Evolutionary conservation across 352 stramenopile species (phyloP), one percentile per base, ranked within the genome.

Genomic region (Phytopythium kandeliae): DNA sequence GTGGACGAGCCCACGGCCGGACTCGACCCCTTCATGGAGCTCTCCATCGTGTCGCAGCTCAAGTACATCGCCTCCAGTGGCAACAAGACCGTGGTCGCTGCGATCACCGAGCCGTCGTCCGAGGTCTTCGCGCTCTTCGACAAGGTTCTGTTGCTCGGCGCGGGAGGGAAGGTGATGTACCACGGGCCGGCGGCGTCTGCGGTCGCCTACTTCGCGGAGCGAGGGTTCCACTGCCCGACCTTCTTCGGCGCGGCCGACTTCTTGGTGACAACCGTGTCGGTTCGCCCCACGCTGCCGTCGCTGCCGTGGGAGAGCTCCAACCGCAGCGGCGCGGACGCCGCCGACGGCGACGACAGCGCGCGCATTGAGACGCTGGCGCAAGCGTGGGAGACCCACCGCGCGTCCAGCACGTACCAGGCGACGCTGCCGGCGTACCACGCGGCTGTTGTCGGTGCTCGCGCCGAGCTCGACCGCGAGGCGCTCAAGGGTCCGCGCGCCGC

Each of bases 91-190:
- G 69, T 96, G 15, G 58, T 96, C 15, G 74, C 77, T 21, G 81
- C 89, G 7, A 95, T 96, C 62, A 85, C 95, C 40, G 57, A 82
- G 59, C 85, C 87, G n/a, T 88, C 74, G 22, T 85, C 66, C 1
- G 66, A 79, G 15, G 51, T 79, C 15, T 79, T 58, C 33, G 58
- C 53, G 6, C 25, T 77, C 0, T 79, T 79, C 40, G 69, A 79
- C 40, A 51, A 50, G 10, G 48, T 80, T 0, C 68, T 75, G 22
- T 25, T 80, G 47, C 61, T 80, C 19, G 55, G 46, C 12, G 69
- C 73, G 10, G 40, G 40, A 16, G 70, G 70, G 4, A 28, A 48
- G 17, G 62, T 57, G 6, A 51, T 75, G 26, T 80, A 75, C 44
- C 44, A 73, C 54, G 67, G 70, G 4, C 43, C 64, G 44, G 58